Evolutionary conservation across 306 rosid genomes (phyloP).

Genomic region (Adenanthera pavonina): DNA sequence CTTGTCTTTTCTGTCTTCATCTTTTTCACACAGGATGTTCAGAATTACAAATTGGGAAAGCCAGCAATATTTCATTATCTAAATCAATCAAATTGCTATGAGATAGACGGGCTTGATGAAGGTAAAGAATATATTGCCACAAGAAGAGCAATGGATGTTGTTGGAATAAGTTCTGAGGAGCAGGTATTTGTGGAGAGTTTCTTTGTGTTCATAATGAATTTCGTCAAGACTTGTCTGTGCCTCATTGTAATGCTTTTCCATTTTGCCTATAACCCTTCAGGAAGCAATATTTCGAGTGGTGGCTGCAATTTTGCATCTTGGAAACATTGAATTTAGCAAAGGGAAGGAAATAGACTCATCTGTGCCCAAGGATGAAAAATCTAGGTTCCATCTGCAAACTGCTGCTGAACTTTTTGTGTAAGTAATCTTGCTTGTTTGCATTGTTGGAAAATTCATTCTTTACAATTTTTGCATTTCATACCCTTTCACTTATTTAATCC

Average conservation of each 20-base stretch:
- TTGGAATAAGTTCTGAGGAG: constrained; percentile 86
- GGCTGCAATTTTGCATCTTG: constrained; percentile 97
- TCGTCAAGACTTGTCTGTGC: constrained; percentile 37
- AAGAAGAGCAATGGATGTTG: constrained; percentile 92
- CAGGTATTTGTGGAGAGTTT: constrained; percentile 66
- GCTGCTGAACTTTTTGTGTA: constrained; percentile 96
- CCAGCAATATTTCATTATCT: constrained; percentile 88
- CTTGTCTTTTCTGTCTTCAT: constrained; percentile 34
- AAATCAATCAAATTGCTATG: constrained; percentile 85
- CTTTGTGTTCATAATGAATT: constrained; percentile 32
- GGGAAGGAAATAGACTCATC: constrained; percentile 94
- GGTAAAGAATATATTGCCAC: constrained; percentile 81
- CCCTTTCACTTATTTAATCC: constrained; percentile 37
- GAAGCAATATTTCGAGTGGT: constrained; percentile 98
- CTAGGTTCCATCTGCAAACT: constrained; percentile 80
- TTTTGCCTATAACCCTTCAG: constrained; percentile 48
- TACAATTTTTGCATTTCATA: constrained; percentile 37
- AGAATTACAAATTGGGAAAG: constrained; percentile 86
- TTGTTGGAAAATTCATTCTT: constrained; percentile 33
- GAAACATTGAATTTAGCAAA: constrained; percentile 92
- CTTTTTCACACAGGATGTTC: constrained; percentile 61
- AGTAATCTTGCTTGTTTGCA: constrained; percentile 40
- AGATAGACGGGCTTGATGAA: constrained; percentile 89
- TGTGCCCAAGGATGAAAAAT: constrained; percentile 87
- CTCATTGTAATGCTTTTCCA: constrained; percentile 27